phyloP scores from a whole-genome alignment of 2,329 filamentous ascomycete species.

The Tolypocladium tundrense region DNA sequence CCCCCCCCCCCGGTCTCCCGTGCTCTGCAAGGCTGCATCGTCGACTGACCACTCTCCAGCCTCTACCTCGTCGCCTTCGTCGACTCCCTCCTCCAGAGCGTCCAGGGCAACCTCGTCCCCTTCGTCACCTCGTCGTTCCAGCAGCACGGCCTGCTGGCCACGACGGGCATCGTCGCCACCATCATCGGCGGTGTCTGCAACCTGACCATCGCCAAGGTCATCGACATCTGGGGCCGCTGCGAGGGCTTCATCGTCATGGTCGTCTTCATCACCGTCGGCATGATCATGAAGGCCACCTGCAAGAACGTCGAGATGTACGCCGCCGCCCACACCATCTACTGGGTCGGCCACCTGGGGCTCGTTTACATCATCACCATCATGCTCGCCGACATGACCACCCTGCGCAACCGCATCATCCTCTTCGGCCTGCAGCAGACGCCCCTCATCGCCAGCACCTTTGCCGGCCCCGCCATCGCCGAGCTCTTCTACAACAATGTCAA shows the following conservation, averaged over 20 bases:
- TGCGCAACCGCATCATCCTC: constrained; percentile 32
- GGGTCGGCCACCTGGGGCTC: constrained; percentile 40
- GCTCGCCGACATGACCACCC: constrained; percentile 30
- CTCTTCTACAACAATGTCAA: constrained; percentile 26
- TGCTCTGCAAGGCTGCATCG: too few relatives aligned
- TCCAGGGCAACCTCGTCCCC: constrained; percentile 41
- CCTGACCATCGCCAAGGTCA: constrained; percentile 34
- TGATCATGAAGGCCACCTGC: constrained; percentile 54
- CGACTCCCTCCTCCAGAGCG: constrained; percentile 22
- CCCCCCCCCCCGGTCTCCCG: too few relatives aligned
- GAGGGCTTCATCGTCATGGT: constrained; percentile 34
- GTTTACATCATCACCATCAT: constrained; percentile 30
- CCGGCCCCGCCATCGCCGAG: constrained; percentile 29
- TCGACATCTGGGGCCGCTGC: constrained; percentile 38
- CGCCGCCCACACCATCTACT: constrained; percentile 54
- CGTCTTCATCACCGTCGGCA: constrained; percentile 36
- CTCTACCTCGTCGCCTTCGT: constrained; percentile 29
- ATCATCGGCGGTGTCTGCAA: constrained; percentile 27
- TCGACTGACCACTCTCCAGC: constrained; percentile 11
- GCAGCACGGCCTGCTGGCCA: constrained; percentile 56
- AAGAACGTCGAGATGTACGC: constrained; percentile 47
- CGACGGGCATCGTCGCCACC: constrained; percentile 50
- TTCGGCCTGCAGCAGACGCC: constrained; percentile 32
- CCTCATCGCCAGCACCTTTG: constrained; percentile 32
- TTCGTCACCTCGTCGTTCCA: constrained; percentile 58